A percentile compares a stretch with the other conserved stretches of the same genome.
Evolutionary conservation across 2,329 filamentous ascomycete species (phyloP).

Genomic region (Grosmannia penicillata): DNA sequence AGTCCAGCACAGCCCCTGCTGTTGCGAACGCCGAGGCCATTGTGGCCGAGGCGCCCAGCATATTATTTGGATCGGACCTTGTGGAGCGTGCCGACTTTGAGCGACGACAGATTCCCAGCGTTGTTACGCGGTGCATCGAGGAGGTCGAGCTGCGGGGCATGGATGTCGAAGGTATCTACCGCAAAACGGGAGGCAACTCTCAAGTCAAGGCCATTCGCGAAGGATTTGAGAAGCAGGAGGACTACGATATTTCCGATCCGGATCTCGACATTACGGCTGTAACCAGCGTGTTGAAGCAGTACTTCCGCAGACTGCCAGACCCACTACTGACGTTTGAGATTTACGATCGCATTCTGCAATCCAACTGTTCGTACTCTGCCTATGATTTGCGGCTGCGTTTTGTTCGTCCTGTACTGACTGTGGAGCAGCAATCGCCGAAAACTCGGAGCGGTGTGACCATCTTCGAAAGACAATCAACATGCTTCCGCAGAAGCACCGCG

Average conservation of each 20-base stretch:
- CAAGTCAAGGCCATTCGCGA: slow-evolving; percentile 83
- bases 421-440: slow-evolving; percentile 43
- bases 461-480: slow-evolving; percentile 60
- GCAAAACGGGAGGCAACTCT: slow-evolving; percentile 87
- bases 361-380: slow-evolving; percentile 41
- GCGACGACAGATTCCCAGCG: slow-evolving; percentile 73
- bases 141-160: slow-evolving; percentile 94
- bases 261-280: slow-evolving; percentile 92
- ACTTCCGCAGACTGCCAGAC: slow-evolving; percentile 82
- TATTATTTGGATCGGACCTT: slow-evolving; percentile 80
- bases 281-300: slow-evolving; percentile 91
- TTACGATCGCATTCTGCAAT: slow-evolving; percentile 80
- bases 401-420: slow-evolving; percentile 11
- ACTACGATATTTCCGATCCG: slow-evolving; percentile 86
- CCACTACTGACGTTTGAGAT: slow-evolving; percentile 86
- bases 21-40: neutral
- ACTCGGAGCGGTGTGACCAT: slow-evolving; percentile 53
- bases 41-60: slow-evolving; percentile 35
- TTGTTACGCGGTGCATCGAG: slow-evolving; percentile 87
- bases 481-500: slow-evolving; percentile 70
- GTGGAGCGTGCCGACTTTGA: slow-evolving; percentile 76
- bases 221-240: slow-evolving; percentile 74
- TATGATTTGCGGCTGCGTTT: neutral
- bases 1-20: slow-evolving; percentile 27
- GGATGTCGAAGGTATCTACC: slow-evolving; percentile 95